A percentile compares a stretch with the other conserved stretches of the same genome.
These are phyloP conservation scores for Xylaria sp. DNA, from an alignment of 2,329 filamentous ascomycete species.

Conservation along the genomic window DNA sequence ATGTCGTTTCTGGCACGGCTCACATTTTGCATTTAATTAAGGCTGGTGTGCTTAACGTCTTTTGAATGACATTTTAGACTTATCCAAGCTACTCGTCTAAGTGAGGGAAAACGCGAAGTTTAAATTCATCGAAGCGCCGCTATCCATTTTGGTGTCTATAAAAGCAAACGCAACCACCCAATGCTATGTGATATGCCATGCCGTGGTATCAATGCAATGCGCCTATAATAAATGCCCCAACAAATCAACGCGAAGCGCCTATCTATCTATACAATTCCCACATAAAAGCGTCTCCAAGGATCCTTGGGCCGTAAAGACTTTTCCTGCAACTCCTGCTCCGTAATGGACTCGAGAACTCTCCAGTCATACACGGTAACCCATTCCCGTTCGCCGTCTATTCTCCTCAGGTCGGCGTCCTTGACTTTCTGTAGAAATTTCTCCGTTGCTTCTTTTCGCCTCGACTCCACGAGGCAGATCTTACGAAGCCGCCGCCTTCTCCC, in stretches of 20 bases:
- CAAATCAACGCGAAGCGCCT: constrained; percentile 8
- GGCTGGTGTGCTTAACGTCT: no score
- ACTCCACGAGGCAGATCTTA: constrained; percentile 58
- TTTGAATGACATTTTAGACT: neutral
- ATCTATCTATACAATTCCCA: constrained; percentile 54
- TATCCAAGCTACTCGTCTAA: neutral
- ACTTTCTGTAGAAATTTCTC: constrained; percentile 51
- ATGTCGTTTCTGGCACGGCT: neutral
- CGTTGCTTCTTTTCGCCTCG: constrained; percentile 47
- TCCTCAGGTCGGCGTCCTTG: constrained; percentile 46
- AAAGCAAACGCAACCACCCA: neutral
- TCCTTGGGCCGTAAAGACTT: constrained; percentile 52
- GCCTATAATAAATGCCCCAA: neutral
- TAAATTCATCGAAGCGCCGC: neutral
- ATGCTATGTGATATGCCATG: constrained; percentile 14
- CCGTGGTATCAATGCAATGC: constrained; percentile 28
- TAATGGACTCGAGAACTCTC: constrained; percentile 57
- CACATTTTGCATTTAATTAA: neutral
- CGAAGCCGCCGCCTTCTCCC: constrained; percentile 26
- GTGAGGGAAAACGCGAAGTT: neutral
- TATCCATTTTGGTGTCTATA: neutral
- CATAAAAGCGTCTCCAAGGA: constrained; percentile 59
- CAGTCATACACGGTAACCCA: constrained; percentile 61
- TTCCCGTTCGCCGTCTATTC: constrained; percentile 47
- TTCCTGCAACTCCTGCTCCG: constrained; percentile 53